Evolutionary conservation across 139 green algal genomes (phyloP).

Genomic region (Nannochloris sp.): DNA sequence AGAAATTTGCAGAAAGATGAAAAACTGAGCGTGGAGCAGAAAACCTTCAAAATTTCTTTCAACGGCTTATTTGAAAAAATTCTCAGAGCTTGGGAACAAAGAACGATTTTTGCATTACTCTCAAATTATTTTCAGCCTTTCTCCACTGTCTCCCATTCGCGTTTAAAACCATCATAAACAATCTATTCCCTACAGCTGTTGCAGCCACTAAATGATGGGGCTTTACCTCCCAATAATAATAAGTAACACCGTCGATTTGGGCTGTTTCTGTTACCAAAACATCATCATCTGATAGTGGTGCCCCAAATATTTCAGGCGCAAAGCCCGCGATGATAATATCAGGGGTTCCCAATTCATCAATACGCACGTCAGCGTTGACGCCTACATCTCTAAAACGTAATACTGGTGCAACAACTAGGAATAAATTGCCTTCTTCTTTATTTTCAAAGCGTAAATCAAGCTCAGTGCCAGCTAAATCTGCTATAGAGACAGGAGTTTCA

Average conservation of each 20-base stretch:
- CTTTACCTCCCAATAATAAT: constrained; percentile 68
- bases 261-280: constrained; percentile 25
- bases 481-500: constrained; percentile 90
- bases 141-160: constrained; percentile 60
- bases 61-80: background rate
- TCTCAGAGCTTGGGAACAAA: constrained; percentile 21
- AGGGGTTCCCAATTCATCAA: constrained; percentile 62
- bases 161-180: constrained; percentile 66
- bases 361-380: constrained; percentile 42
- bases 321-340: constrained; percentile 79
- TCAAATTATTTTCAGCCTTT: constrained; percentile 28
- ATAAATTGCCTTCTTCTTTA: constrained; percentile 57
- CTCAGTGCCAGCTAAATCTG: constrained; percentile 90
- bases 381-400: constrained; percentile 66
- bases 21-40: too few relatives aligned
- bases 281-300: constrained; percentile 48
- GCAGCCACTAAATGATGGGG: constrained; percentile 49
- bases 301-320: constrained; percentile 77
- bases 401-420: constrained; percentile 85
- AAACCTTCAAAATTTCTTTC: background rate
- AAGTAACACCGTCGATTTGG: constrained; percentile 36
- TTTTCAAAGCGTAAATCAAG: constrained; percentile 56
- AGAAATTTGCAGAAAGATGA: background rate
- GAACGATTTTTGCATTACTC: constrained; percentile 39
- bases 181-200: constrained; percentile 65